phyloP scores from a whole-genome alignment of 2,329 filamentous ascomycete species.

The Epichloe aotearoae region DNA sequence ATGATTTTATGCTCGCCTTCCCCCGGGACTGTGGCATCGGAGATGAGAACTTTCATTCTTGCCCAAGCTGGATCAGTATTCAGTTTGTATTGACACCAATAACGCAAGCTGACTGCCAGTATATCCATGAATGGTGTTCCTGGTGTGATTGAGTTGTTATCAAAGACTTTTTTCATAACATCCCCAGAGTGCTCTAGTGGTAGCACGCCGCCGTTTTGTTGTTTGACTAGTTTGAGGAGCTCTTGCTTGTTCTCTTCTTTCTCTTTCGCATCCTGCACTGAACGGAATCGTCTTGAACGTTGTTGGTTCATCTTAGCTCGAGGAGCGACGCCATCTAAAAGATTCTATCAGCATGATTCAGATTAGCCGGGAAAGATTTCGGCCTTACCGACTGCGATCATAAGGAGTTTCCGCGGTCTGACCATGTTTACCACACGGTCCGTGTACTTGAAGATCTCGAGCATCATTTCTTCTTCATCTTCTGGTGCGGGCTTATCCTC shows the following conservation, averaged over 20 bases:
- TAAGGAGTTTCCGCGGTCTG: constrained; percentile 82
- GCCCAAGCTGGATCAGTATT: constrained; percentile 95
- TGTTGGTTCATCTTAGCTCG: constrained; percentile 99
- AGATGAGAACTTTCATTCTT: constrained; percentile 91
- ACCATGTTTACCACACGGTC: constrained; percentile 98
- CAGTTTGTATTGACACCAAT: constrained; percentile 96
- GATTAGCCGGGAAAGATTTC: not conserved
- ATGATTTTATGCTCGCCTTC: constrained; percentile 99
- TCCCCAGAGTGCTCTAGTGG: constrained; percentile 48
- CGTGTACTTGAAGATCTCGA: constrained; percentile 97
- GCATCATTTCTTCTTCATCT: constrained; percentile 98
- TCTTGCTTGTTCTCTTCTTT: constrained; percentile 87
- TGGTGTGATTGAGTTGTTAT: constrained; percentile 76
- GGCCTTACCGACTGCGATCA: constrained; percentile 83
- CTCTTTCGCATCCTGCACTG: constrained; percentile 86
- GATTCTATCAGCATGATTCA: constrained; percentile 13
- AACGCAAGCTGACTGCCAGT: constrained; percentile 75
- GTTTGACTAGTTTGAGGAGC: constrained; percentile 70
- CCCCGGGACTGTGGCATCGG: constrained; percentile 86
- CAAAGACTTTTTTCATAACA: constrained; percentile 79
- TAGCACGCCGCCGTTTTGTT: constrained; percentile 55
- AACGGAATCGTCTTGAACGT: constrained; percentile 85
- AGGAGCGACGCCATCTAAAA: constrained; percentile 79
- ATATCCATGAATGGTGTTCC: constrained; percentile 99
- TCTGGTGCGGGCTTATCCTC: constrained; percentile 83